Evolutionary conservation across 2,329 filamentous ascomycete genomes (phyloP).

Genomic region (Escovopsis sp.): DNA sequence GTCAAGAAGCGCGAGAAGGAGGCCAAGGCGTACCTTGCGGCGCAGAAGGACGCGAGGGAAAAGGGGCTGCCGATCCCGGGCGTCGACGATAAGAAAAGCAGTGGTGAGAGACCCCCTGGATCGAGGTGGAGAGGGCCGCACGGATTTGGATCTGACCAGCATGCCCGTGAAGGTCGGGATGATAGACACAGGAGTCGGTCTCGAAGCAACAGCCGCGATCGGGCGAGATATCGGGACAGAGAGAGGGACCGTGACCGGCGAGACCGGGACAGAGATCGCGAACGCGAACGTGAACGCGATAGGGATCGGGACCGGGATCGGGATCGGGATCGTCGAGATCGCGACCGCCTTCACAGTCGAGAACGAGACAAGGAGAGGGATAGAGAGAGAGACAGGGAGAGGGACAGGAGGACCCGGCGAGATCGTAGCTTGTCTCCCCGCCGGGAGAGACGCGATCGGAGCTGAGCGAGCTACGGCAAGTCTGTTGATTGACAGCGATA

Average conservation of each 20-base stretch:
- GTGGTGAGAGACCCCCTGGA: conserved; percentile 31
- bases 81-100: conserved; percentile 36
- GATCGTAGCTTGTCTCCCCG: conserved; percentile 22
- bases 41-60: conserved; percentile 43
- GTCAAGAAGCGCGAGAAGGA: conserved; percentile 48
- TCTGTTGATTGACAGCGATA: no score
- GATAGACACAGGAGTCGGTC: conserved; percentile 23
- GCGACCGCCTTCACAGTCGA: conserved; percentile 18
- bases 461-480: conserved; percentile 10
- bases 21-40: conserved; percentile 49
- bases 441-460: conserved; percentile 22
- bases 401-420: conserved; percentile 18
- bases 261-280: conserved; percentile 18
- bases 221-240: conserved; percentile 22
- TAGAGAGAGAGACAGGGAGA: conserved; percentile 30
- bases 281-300: conserved; percentile 20
- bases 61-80: conserved; percentile 44
- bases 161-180: conserved; percentile 30
- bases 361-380: conserved; percentile 24
- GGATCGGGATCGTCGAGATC: conserved; percentile 21
- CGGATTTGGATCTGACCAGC: conserved; percentile 25
- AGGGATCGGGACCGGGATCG: conserved; percentile 23
- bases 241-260: conserved; percentile 17
- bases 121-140: conserved; percentile 13
- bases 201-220: conserved; percentile 20